Percentiles rank a stretch among this genome's conserved stretches.
Conservation (phyloP, 2,329 filamentous ascomycete species). For the Hawksworthiomyces lignivorus region DNA sequence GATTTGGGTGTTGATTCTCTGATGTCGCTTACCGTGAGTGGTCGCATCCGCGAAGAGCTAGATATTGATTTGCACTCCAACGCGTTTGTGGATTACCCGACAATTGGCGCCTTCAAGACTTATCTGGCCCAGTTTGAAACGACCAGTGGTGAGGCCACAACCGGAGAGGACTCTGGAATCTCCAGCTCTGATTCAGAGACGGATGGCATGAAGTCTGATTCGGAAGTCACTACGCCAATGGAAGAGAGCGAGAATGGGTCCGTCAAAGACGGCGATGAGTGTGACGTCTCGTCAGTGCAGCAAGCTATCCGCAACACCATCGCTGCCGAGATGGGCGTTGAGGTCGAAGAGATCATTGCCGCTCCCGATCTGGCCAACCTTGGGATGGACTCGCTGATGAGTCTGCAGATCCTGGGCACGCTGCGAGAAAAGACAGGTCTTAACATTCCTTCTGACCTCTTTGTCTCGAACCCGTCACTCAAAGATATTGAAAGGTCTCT, state of each 20-base stretch:
- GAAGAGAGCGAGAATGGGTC: conserved; percentile 45
- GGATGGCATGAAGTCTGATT: conserved; percentile 39
- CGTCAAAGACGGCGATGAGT: conserved; percentile 31
- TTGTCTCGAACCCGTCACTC: conserved; percentile 54
- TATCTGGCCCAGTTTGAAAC: conserved; percentile 33
- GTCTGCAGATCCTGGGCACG: conserved; percentile 45
- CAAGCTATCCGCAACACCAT: conserved; percentile 56
- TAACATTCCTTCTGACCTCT: conserved; percentile 50
- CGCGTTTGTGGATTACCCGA: conserved; percentile 46
- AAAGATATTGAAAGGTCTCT: conserved; percentile 59
- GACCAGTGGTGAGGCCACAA: conserved; percentile 9
- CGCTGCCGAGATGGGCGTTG: conserved; percentile 65
- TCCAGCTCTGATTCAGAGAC: conserved; percentile 36
- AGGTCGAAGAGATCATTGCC: conserved; percentile 52
- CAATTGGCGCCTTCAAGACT: conserved; percentile 44
- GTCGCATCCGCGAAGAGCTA: conserved; percentile 49
- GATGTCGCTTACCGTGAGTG: conserved; percentile 51
- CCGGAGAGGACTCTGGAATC: conserved; percentile 25
- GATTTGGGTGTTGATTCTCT: conserved; percentile 55
- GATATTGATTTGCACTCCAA: conserved; percentile 46
- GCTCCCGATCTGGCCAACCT: conserved; percentile 47
- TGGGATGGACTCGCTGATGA: conserved; percentile 54
- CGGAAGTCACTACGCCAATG: conserved; percentile 43
- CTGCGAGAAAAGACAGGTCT: conserved; percentile 47
- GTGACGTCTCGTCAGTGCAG: conserved; percentile 32